Conservation (phyloP, 306 rosid genomes). For the Inga laurina region DNA sequence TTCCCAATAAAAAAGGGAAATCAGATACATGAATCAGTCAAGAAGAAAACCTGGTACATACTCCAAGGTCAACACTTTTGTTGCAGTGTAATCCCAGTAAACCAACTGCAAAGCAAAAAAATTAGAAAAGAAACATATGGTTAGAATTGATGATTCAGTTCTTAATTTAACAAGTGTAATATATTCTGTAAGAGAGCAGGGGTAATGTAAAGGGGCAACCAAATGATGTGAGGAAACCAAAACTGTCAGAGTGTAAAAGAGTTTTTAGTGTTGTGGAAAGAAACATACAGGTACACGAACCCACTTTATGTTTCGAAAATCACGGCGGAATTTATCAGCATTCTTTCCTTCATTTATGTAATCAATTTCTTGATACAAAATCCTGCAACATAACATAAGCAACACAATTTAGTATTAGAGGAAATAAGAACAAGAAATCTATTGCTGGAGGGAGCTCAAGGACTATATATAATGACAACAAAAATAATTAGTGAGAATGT, state of each 20-base stretch:
- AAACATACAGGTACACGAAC: conserved; percentile 92
- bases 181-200: neutral
- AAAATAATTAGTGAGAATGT: neutral
- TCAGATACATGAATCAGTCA: conserved; percentile 23
- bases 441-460: neutral
- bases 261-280: conserved; percentile 39
- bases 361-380: conserved; percentile 91
- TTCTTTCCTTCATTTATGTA: conserved; percentile 91
- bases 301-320: conserved; percentile 90
- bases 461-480: neutral
- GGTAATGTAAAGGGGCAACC: neutral
- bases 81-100: conserved; percentile 91
- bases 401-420: conserved; percentile 17
- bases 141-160: neutral
- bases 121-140: neutral
- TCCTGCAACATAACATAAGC: conserved; percentile 51
- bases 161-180: conserved; percentile 9
- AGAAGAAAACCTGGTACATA: conserved; percentile 88
- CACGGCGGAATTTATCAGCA: conserved; percentile 83
- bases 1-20: neutral
- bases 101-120: conserved; percentile 59
- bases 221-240: conserved; percentile 9
- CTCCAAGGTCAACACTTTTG: conserved; percentile 86
- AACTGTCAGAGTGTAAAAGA: conserved; percentile 1
- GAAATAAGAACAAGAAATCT: neutral